phyloP scores from a whole-genome alignment of 306 rosid species.

The Luffa acutangula region DNA sequence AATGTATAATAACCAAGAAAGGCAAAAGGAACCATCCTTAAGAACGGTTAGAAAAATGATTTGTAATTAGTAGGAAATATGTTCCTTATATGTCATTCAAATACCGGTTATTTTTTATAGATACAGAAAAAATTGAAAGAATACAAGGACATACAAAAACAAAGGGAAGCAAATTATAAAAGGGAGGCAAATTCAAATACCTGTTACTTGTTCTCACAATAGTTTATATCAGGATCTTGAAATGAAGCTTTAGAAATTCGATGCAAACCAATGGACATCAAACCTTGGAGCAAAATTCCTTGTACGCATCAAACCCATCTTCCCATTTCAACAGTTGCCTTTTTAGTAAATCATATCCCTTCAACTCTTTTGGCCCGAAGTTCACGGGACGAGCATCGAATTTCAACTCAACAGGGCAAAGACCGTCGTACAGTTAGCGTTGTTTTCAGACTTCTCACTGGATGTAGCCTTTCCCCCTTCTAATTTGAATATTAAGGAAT shows the following conservation, averaged over 20 bases:
- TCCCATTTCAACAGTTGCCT: constrained; percentile 52
- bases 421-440: constrained; percentile 35
- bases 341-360: constrained; percentile 36
- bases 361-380: constrained; percentile 26
- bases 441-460: constrained; percentile 16
- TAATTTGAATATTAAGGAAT: constrained; percentile 34
- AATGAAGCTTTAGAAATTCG: not conserved
- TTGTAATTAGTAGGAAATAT: not conserved
- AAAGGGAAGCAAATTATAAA: too few species aligned
- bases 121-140: too few species aligned
- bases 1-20: not conserved
- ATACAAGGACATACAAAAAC: too few species aligned
- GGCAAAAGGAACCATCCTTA: not conserved
- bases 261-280: not conserved
- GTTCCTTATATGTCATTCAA: not conserved
- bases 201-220: not conserved
- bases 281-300: constrained; percentile 1
- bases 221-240: not conserved
- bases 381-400: constrained; percentile 28
- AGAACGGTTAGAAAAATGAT: not conserved
- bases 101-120: not conserved
- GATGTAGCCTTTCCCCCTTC: constrained; percentile 14
- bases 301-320: constrained; percentile 20
- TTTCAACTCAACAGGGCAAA: constrained; percentile 41
- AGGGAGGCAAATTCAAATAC: too few species aligned